A percentile compares a stretch with the other conserved stretches of the same genome.
These are phyloP conservation scores for Selaginella tamariscina DNA, from an alignment of 75 land plant genomes.

Conservation along the genomic window DNA sequence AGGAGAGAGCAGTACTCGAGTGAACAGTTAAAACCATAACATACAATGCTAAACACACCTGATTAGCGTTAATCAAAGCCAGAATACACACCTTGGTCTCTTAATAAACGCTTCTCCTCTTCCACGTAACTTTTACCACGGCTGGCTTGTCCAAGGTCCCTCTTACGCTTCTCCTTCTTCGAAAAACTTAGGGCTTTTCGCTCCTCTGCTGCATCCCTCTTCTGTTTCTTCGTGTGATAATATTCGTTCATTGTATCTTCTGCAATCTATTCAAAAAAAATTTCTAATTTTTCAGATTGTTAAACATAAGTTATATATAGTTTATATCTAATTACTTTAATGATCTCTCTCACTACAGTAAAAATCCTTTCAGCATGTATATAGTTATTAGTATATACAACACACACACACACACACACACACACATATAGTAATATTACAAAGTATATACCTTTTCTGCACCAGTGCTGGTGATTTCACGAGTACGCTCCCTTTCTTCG, in stretches of 20 bases:
- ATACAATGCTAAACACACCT: too few species aligned
- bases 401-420: not conserved
- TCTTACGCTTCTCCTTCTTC: slow-evolving; percentile 92
- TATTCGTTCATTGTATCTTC: slow-evolving; percentile 35
- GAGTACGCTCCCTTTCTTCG: slow-evolving; percentile 51
- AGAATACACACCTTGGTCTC: slow-evolving; percentile 87
- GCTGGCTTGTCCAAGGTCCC: slow-evolving; percentile 92
- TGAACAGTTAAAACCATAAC: too few species aligned
- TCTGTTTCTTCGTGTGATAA: slow-evolving; percentile 38
- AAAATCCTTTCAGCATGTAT: not conserved
- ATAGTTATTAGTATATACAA: not conserved
- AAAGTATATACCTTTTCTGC: slow-evolving; percentile 12
- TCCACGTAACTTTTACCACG: slow-evolving; percentile 95
- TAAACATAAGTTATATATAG: not conserved
- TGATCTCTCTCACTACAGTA: not conserved
- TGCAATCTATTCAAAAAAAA: slow-evolving; percentile 20
- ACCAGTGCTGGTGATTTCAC: slow-evolving; percentile 31
- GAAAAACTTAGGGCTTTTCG: slow-evolving; percentile 53
- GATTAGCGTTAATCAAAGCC: slow-evolving; percentile 72
- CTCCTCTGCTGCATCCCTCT: slow-evolving; percentile 40
- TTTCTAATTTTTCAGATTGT: not conserved
- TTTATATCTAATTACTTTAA: not conserved
- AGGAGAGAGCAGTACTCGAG: too few species aligned
- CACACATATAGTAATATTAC: not conserved
- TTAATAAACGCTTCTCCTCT: slow-evolving; percentile 84